Evolutionary conservation across 352 stramenopile species (phyloP).

Genomic region (Globisporangium spinosum): DNA sequence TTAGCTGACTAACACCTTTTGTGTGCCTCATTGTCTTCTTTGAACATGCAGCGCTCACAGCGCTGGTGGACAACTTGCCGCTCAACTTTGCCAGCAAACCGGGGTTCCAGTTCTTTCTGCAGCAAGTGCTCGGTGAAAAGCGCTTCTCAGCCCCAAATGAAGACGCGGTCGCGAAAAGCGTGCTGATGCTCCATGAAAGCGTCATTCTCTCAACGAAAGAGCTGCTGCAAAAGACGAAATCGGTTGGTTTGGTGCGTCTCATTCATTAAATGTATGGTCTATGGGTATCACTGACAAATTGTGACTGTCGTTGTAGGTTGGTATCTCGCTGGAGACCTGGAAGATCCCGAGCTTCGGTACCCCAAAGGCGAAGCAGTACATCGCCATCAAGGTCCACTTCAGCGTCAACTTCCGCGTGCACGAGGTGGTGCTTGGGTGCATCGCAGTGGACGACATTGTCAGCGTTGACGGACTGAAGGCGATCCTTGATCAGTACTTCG

Average conservation of each 20-base stretch:
- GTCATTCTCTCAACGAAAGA: slow-evolving; percentile 70
- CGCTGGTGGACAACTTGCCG: slow-evolving; percentile 69
- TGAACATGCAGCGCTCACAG: slow-evolving; percentile 49
- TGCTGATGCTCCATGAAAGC: slow-evolving; percentile 67
- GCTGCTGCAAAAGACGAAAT: slow-evolving; percentile 48
- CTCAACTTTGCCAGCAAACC: slow-evolving; percentile 52
- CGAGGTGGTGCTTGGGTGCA: slow-evolving; percentile 56
- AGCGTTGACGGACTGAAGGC: slow-evolving; percentile 41
- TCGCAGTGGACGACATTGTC: slow-evolving; percentile 35
- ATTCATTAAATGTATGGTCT: neutral
- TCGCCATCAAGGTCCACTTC: slow-evolving; percentile 72
- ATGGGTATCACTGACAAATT: neutral
- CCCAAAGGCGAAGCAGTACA: slow-evolving; percentile 41
- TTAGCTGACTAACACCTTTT: neutral
- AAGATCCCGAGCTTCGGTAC: slow-evolving; percentile 32
- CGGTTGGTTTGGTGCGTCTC: slow-evolving; percentile 23
- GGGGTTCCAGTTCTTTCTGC: slow-evolving; percentile 68
- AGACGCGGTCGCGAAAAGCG: slow-evolving; percentile 55
- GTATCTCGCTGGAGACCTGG: slow-evolving; percentile 69
- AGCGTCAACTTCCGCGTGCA: slow-evolving; percentile 73
- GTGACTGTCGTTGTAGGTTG: slow-evolving; percentile 25
- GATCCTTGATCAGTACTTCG: slow-evolving; percentile 55
- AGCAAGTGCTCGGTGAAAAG: slow-evolving; percentile 67
- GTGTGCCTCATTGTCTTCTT: neutral
- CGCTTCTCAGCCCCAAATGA: slow-evolving; percentile 51